These are phyloP conservation scores for Omphalotus guepiniiformis DNA, from an alignment of 768 basidiomycete genomes.

Conservation along the genomic window DNA sequence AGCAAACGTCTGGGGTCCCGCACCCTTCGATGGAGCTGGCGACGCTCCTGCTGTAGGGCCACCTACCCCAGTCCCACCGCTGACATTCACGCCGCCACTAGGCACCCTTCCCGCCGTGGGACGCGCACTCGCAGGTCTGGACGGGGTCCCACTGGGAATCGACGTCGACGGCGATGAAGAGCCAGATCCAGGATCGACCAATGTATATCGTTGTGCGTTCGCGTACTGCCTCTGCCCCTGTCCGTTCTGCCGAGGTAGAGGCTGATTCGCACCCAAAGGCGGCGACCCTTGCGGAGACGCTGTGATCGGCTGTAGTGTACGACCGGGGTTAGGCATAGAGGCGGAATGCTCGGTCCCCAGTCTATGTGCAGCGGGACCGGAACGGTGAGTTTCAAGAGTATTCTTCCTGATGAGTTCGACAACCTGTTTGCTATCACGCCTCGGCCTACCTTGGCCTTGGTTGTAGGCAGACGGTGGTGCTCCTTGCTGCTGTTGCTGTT, in stretches of 20 bases:
- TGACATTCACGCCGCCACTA: not conserved
- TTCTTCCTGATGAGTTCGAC: slow-evolving; percentile 54
- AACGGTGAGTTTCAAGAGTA: slow-evolving; percentile 25
- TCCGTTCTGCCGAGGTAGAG: not conserved
- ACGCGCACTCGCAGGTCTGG: not conserved
- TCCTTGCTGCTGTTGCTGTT: slow-evolving; percentile 9
- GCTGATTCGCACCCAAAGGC: no score
- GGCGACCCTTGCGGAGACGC: not conserved
- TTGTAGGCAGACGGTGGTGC: slow-evolving; percentile 1
- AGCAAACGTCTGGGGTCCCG: slow-evolving; percentile 74
- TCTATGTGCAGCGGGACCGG: not conserved
- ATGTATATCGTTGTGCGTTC: slow-evolving; percentile 1
- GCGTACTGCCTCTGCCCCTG: not conserved
- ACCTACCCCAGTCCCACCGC: not conserved
- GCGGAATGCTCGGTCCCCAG: not conserved
- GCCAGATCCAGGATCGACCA: slow-evolving; percentile 4
- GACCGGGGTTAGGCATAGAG: not conserved
- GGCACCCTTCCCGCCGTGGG: not conserved
- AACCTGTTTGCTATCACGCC: slow-evolving; percentile 36
- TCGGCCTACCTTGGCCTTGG: slow-evolving; percentile 1
- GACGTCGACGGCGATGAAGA: not conserved
- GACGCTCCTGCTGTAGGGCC: not conserved
- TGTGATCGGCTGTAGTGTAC: not conserved
- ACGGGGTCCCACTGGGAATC: not conserved
- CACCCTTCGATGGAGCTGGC: slow-evolving; percentile 13